Percentiles rank a stretch among this genome's conserved stretches.
These are phyloP conservation scores for Phytophthora cryptogea DNA, from an alignment of 352 stramenopile genomes.

Conservation along the genomic window DNA sequence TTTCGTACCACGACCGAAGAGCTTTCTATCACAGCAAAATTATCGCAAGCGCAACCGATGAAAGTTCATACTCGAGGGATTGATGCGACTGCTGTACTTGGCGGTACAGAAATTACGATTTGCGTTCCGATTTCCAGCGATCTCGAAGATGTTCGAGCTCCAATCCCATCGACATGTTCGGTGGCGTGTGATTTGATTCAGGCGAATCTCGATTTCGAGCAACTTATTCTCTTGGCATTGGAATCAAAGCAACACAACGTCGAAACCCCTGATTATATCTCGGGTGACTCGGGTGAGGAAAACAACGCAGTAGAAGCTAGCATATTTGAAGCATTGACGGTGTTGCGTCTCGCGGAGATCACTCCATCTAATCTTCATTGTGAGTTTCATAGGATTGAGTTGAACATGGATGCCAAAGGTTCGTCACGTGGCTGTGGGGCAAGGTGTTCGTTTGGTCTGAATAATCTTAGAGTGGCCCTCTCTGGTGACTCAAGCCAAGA, in stretches of 20 bases:
- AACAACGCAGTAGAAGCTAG: neutral
- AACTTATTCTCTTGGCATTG: slow-evolving; percentile 14
- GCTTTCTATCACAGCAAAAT: slow-evolving; percentile 20
- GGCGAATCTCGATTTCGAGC: slow-evolving; percentile 25
- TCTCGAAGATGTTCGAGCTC: slow-evolving; percentile 16
- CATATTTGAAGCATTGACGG: slow-evolving; percentile 1
- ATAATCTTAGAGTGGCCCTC: slow-evolving; percentile 8
- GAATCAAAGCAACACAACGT: slow-evolving; percentile 5
- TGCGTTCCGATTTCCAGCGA: slow-evolving; percentile 24
- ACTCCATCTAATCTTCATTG: slow-evolving; percentile 13
- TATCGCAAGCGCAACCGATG: slow-evolving; percentile 23
- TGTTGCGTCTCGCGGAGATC: slow-evolving; percentile 25
- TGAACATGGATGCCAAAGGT: slow-evolving; percentile 20
- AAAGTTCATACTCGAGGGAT: slow-evolving; percentile 10
- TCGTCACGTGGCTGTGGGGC: neutral
- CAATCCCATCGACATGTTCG: slow-evolving; percentile 25
- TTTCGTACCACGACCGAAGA: slow-evolving; percentile 29
- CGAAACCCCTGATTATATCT: neutral
- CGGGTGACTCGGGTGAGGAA: neutral
- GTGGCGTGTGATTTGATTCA: slow-evolving; percentile 25
- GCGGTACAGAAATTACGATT: slow-evolving; percentile 34
- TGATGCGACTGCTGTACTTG: slow-evolving; percentile 21
- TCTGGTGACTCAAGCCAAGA: slow-evolving; percentile 13
- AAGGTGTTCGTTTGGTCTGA: slow-evolving; percentile 19
- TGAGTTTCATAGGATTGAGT: slow-evolving; percentile 20